Conservation (phyloP, 352 stramenopile species). For the Aphanomyces cochlioides region DNA sequence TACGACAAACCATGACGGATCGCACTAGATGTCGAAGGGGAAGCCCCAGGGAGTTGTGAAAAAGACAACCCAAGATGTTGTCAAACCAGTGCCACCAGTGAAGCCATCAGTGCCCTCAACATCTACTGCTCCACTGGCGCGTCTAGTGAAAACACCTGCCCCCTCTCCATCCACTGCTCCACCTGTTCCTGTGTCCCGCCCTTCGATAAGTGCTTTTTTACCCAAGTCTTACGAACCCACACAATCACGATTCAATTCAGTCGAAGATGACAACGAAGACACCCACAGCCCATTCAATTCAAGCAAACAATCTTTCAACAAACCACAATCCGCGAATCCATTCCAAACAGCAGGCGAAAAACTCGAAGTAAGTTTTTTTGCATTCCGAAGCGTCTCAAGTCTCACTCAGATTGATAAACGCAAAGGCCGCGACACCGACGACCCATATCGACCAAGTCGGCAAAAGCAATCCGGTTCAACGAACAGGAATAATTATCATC, state of each 20-base stretch:
- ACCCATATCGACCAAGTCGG: slow-evolving; percentile 32
- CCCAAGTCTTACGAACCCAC: background rate
- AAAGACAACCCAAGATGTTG: too few species aligned
- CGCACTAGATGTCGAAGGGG: too few species aligned
- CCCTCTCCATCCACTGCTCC: background rate
- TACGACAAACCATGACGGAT: background rate
- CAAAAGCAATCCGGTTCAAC: slow-evolving; percentile 37
- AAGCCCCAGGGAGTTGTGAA: too few species aligned
- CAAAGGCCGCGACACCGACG: slow-evolving; percentile 30
- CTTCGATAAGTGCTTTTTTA: background rate
- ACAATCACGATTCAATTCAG: background rate
- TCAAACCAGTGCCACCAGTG: too few species aligned
- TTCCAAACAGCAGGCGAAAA: slow-evolving; percentile 71
- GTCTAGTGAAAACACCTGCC: too few species aligned
- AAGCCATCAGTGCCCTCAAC: too few species aligned
- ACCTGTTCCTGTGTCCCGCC: background rate
- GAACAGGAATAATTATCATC: slow-evolving; percentile 54
- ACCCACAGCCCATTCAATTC: background rate
- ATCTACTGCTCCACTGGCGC: too few species aligned
- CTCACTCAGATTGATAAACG: too few species aligned
- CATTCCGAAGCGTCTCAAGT: background rate
- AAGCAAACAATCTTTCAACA: background rate
- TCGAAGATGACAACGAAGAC: background rate
- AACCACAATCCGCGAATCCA: slow-evolving; percentile 36
- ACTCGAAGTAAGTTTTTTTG: slow-evolving; percentile 42